Percentiles rank a stretch among this genome's conserved stretches.
Evolutionary conservation across 495 filamentous ascomycete species (phyloP).

Genomic region (Penicillium paradoxum): DNA sequence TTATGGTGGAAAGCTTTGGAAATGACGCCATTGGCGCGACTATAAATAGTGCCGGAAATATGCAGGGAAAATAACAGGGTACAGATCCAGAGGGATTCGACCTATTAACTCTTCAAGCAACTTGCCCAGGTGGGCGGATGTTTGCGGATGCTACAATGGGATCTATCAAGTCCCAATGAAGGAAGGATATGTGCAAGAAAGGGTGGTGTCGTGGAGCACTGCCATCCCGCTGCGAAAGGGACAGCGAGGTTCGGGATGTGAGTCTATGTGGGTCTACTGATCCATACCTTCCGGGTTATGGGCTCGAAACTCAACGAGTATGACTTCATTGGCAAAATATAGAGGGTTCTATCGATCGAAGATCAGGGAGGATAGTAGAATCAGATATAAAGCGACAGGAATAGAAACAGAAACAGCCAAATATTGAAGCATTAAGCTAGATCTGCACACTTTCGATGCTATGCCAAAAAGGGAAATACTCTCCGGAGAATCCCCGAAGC

Average conservation of each 20-base stretch:
- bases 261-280: slow-evolving; percentile 4
- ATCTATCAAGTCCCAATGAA: background rate
- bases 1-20: slow-evolving; percentile 27
- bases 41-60: background rate
- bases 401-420: no score
- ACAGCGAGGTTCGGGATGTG: background rate
- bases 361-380: no score
- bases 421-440: no score
- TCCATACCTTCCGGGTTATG: background rate
- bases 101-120: background rate
- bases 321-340: background rate
- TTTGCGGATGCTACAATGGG: background rate
- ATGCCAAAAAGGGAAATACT: background rate
- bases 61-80: background rate
- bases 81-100: background rate
- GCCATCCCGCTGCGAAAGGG: background rate
- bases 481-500: background rate
- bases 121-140: background rate
- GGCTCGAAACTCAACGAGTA: background rate
- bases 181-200: background rate
- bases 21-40: slow-evolving; percentile 18
- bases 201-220: background rate
- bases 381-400: no score
- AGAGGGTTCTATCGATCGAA: no score
- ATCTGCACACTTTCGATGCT: no score